phyloP scores from a whole-genome alignment of 129 eudicot species.

The Chrysanthemum makinoi region DNA sequence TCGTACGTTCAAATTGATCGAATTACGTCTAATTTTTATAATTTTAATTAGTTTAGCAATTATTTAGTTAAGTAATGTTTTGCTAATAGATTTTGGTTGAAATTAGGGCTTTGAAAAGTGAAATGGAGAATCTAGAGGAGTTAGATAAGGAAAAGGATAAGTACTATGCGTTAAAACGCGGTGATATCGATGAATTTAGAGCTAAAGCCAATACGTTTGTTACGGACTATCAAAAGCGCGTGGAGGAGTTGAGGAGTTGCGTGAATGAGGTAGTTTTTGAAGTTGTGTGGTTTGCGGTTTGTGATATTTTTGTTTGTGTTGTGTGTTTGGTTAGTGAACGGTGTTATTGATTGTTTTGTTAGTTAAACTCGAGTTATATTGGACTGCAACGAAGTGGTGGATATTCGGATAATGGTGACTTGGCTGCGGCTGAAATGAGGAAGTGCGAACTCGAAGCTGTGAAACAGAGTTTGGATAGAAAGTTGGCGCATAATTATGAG shows the following conservation, averaged over 20 bases:
- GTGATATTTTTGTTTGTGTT: neutral
- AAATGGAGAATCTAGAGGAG: conserved; percentile 46
- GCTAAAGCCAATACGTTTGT: too few species aligned
- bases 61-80: neutral
- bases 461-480: conserved; percentile 41
- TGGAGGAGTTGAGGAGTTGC: too few species aligned
- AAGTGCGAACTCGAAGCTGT: conserved; percentile 48
- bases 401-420: conserved; percentile 32
- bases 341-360: conserved; percentile 17
- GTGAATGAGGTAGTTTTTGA: too few species aligned
- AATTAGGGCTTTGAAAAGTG: conserved; percentile 52
- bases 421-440: conserved; percentile 53
- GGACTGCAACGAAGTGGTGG: conserved; percentile 43
- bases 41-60: neutral
- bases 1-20: neutral
- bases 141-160: conserved; percentile 44
- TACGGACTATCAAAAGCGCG: too few species aligned
- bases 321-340: conserved; percentile 17
- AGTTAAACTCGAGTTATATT: conserved; percentile 45
- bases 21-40: neutral
- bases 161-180: conserved; percentile 16
- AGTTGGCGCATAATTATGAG: conserved; percentile 44
- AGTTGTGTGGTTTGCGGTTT: too few species aligned
- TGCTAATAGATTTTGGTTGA: conserved; percentile 17
- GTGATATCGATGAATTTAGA: too few species aligned